Evolutionary conservation across 805 yeast species (phyloP), one percentile per base, ranked within the genome.

Genomic region (Myxozyma mucilagina): DNA sequence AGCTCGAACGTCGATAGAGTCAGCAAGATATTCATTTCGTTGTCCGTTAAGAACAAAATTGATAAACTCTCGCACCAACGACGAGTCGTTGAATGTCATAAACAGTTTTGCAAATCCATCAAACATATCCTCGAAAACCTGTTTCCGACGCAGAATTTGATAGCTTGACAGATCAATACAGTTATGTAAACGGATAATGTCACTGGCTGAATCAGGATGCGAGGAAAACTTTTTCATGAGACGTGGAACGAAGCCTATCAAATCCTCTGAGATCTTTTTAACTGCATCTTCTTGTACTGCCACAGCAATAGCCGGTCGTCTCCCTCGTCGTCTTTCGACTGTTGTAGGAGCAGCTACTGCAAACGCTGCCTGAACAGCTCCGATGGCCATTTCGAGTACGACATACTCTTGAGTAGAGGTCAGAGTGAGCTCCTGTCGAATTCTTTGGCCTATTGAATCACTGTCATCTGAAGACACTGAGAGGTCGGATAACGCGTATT

Each of bases 161-260:
- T 63, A 68, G 3, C 62, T 48, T 16, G 64, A 64, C 14, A 64
- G 49, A 42, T 70, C 68, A 24, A 71, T 59, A n/a, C 67, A 45
- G 29, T 62, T 57, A 43, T 59, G 64, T 3, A 70, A 35, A 29
- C 68, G 53, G 10, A 71, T 7, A 10, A 71, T 61, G 31, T 59
- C 66, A 24, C 68, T 55, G 1, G 67, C 58, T 1, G 68, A 53
- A 20, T 57, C 67, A 0, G 70, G 66, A 34, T 65, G 65, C 31
- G 67, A 63, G n/a, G 59, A 51, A 60, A 66, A 69, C 50, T 67
- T 68, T 47, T 65, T 68, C 41, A 71, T 43, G 49, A 71, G 62
- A 35, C 54, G 42, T 9, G 72, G 70, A 35, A 67, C 41, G 18
- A 49, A 44, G 16, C 54, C 63, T 39, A 70, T 52, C 41, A 70